Conservation (phyloP, 352 stramenopile genomes). For the Pythium brassicae region DNA sequence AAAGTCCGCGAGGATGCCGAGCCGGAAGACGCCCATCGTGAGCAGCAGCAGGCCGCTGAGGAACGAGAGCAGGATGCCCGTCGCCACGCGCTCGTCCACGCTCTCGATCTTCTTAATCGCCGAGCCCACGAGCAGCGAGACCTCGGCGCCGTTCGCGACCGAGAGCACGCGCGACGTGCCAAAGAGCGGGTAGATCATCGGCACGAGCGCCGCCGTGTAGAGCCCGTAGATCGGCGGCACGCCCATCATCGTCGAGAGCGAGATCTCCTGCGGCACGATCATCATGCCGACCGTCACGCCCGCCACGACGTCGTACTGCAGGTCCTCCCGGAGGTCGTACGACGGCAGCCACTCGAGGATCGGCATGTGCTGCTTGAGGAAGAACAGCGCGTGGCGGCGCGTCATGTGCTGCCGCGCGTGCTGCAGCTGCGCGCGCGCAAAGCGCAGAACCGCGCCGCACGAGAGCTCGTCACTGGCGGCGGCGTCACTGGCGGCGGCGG, state of each 20-base stretch:
- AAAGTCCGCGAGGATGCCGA: slow-evolving; percentile 87
- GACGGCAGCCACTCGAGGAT: slow-evolving; percentile 60
- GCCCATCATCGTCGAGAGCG: slow-evolving; percentile 84
- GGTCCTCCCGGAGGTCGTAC: slow-evolving; percentile 48
- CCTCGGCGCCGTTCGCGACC: slow-evolving; percentile 72
- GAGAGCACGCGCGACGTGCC: slow-evolving; percentile 74
- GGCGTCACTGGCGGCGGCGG: too few species aligned
- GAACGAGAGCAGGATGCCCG: slow-evolving; percentile 59
- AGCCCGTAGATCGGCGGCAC: slow-evolving; percentile 88
- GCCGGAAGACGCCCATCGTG: slow-evolving; percentile 69
- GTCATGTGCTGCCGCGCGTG: slow-evolving; percentile 21
- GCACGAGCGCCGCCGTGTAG: slow-evolving; percentile 82
- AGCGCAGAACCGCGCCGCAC: slow-evolving; percentile 4
- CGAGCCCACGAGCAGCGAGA: slow-evolving; percentile 52
- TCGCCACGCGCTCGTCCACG: slow-evolving; percentile 46
- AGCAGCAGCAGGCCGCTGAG: slow-evolving; percentile 72
- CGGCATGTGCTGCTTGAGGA: slow-evolving; percentile 41
- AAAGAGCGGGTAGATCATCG: slow-evolving; percentile 86
- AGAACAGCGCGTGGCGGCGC: slow-evolving; percentile 25
- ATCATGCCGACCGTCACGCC: slow-evolving; percentile 79
- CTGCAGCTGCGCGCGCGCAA: slow-evolving; percentile 1
- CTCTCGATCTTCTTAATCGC: slow-evolving; percentile 60
- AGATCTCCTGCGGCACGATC: slow-evolving; percentile 88
- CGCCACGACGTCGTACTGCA: slow-evolving; percentile 51
- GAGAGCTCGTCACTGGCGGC: slow-evolving; percentile 2